These are phyloP conservation scores for Myriangium duriaei DNA, from an alignment of 2,329 filamentous ascomycete genomes.

Conservation along the genomic window DNA sequence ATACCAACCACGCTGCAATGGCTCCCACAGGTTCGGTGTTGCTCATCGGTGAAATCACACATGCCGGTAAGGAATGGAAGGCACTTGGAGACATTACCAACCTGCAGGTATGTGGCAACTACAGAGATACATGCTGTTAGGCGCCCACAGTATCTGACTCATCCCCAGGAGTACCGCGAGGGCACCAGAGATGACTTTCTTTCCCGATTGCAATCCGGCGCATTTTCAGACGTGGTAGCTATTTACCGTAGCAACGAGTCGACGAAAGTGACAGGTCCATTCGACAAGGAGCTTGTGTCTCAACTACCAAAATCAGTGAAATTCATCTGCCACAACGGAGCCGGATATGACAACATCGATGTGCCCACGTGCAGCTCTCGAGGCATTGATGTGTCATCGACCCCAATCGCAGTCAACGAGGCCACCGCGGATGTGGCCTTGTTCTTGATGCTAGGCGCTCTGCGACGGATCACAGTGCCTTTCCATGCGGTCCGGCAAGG, in stretches of 20 bases:
- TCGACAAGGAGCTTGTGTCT: conserved; percentile 32
- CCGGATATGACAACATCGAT: conserved; percentile 27
- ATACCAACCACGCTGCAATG: too few species aligned
- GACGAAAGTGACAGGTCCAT: conserved; percentile 34
- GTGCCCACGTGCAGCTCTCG: conserved; percentile 21
- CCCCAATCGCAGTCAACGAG: conserved; percentile 38
- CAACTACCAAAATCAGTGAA: conserved; percentile 30
- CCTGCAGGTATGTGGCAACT: conserved; percentile 19
- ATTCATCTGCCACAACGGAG: conserved; percentile 34
- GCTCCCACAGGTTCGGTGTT: conserved; percentile 23
- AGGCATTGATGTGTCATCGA: conserved; percentile 33
- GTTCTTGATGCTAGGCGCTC: conserved; percentile 39
- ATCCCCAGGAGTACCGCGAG: conserved; percentile 37
- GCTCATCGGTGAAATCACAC: conserved; percentile 33
- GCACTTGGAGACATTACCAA: conserved; percentile 21
- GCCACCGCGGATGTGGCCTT: conserved; percentile 37
- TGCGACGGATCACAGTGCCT: conserved; percentile 37
- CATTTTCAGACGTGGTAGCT: conserved; percentile 42
- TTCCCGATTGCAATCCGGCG: conserved; percentile 39
- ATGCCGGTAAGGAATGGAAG: conserved; percentile 36
- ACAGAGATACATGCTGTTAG: background rate
- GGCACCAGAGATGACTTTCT: conserved; percentile 45
- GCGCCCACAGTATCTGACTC: background rate
- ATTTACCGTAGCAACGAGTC: conserved; percentile 49
- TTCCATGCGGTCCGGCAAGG: conserved; percentile 35